Percentiles rank a stretch among this genome's conserved stretches.
phyloP scores from a whole-genome alignment of 73 alveolate genomes.

The Tetrahymena borealis region DNA sequence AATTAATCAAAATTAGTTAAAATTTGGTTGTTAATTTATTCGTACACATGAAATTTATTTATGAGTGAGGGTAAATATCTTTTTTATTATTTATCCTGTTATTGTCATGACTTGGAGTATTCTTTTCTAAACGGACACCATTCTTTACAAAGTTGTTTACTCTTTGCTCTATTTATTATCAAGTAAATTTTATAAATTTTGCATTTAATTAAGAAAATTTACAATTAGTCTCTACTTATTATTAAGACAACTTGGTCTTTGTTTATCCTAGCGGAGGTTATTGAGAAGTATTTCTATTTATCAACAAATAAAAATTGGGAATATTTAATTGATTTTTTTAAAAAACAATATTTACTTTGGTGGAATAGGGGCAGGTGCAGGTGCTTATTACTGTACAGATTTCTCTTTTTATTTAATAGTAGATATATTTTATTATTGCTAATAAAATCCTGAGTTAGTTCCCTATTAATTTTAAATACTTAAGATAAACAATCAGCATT shows the following conservation, averaged over 20 bases:
- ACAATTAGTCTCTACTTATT: neutral
- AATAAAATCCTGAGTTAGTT: neutral
- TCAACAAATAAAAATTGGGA: neutral
- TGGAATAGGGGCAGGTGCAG: too few relatives aligned
- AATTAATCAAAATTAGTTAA: neutral
- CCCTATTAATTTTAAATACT: constrained; percentile 6
- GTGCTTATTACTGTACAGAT: neutral
- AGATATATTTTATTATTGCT: neutral
- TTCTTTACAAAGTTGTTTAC: constrained; percentile 31
- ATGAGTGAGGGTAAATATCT: neutral
- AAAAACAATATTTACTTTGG: neutral
- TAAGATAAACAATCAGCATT: neutral
- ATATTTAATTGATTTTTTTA: neutral
- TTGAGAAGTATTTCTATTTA: neutral
- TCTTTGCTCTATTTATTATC: neutral
- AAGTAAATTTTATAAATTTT: neutral
- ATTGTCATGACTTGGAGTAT: neutral
- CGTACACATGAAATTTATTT: neutral
- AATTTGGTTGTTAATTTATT: neutral
- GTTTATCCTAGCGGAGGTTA: neutral
- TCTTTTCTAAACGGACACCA: neutral
- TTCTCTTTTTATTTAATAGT: neutral
- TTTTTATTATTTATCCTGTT: neutral
- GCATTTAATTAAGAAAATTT: neutral
- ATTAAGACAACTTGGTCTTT: neutral